A percentile compares a stretch with the other conserved stretches of the same genome.
Conservation (phyloP, 805 yeast species). For the Kuraishia piskuri region DNA sequence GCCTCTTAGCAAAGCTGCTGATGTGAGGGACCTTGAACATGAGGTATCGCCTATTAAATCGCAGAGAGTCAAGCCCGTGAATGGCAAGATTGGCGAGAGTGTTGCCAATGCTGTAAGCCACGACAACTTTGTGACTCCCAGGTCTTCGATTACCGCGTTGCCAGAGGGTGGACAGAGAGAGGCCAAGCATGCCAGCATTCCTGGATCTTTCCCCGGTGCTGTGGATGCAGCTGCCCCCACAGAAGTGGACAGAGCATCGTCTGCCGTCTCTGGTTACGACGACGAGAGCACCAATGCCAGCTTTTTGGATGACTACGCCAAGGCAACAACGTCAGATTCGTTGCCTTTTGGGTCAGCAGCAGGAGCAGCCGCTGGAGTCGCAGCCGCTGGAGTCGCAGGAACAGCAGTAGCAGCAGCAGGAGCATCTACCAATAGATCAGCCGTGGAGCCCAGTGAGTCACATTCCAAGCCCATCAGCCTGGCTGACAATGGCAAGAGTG, state of each 20-base stretch:
- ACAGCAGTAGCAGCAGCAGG: too few species aligned
- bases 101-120: neutral
- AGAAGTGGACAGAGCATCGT: neutral
- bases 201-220: neutral
- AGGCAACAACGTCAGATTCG: neutral
- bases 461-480: neutral
- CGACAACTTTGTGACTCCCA: neutral
- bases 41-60: neutral
- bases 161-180: neutral
- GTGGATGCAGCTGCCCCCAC: too few species aligned
- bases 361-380: too few species aligned
- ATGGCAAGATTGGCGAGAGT: neutral
- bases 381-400: too few species aligned
- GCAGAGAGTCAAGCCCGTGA: neutral
- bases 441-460: too few species aligned
- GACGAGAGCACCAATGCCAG: neutral
- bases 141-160: neutral
- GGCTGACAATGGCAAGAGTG: neutral
- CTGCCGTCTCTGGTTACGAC: neutral
- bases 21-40: neutral
- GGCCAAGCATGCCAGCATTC: neutral
- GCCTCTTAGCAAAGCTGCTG: neutral
- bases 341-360: neutral
- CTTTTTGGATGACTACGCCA: neutral
- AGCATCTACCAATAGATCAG: too few species aligned